phyloP scores from a whole-genome alignment of 768 basidiomycete genomes.

The Lactifluus piperatus region DNA sequence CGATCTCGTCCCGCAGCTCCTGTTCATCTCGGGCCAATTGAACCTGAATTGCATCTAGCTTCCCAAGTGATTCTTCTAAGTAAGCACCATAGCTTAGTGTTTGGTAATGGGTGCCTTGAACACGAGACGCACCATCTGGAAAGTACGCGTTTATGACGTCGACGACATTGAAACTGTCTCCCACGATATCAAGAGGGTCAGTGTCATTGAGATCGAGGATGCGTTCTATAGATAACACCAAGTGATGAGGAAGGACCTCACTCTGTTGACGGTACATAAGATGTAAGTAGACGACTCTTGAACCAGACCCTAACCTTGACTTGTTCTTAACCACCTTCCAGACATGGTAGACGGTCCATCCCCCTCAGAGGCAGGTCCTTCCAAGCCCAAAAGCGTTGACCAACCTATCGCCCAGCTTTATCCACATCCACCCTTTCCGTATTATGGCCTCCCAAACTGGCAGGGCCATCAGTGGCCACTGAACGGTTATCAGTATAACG shows the following conservation, averaged over 20 bases:
- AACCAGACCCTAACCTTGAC: slow-evolving; percentile 6
- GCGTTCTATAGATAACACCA: slow-evolving; percentile 62
- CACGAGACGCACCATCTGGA: slow-evolving; percentile 54
- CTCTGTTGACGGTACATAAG: slow-evolving; percentile 20
- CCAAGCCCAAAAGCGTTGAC: background rate
- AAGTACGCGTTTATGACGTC: slow-evolving; percentile 59
- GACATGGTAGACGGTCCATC: slow-evolving; percentile 17
- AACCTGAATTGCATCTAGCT: slow-evolving; percentile 63
- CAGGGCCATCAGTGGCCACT: slow-evolving; percentile 20
- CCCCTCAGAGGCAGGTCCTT: slow-evolving; percentile 7
- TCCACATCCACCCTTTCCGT: slow-evolving; percentile 17
- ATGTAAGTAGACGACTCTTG: no score
- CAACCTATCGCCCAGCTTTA: slow-evolving; percentile 7
- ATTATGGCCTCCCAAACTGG: slow-evolving; percentile 23
- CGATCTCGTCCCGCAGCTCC: slow-evolving; percentile 65
- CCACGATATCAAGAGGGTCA: slow-evolving; percentile 51
- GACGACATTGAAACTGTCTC: slow-evolving; percentile 47
- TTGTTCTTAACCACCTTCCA: background rate
- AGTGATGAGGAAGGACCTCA: slow-evolving; percentile 55
- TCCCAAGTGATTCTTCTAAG: slow-evolving; percentile 66
- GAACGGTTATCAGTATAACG: slow-evolving; percentile 17
- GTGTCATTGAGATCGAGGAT: slow-evolving; percentile 48
- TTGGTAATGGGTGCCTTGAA: background rate
- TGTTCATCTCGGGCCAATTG: slow-evolving; percentile 61
- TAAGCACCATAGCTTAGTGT: background rate